Conservation (phyloP, 2,329 filamentous ascomycete genomes). For the Fusarium citri region DNA sequence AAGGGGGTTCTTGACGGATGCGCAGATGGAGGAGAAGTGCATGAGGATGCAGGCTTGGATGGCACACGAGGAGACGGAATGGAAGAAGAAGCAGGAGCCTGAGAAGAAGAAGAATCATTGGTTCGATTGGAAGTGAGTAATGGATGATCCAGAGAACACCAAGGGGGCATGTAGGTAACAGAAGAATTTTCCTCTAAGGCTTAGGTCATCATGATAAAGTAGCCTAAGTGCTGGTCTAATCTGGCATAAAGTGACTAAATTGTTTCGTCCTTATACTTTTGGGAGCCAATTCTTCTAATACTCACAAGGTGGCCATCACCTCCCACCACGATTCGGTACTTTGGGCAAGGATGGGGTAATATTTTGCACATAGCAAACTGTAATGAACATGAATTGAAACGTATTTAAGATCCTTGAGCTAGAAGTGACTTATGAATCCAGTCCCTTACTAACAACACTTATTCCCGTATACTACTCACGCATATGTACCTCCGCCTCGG, state of each 20-base stretch:
- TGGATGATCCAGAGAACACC: not conserved
- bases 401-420: not conserved
- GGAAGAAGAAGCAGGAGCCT: conserved; percentile 41
- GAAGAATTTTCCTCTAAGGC: no score
- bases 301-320: no score
- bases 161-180: no score
- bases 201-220: no score
- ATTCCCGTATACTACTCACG: not conserved
- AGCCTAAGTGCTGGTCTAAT: no score
- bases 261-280: no score
- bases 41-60: conserved; percentile 51
- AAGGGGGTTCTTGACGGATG: conserved; percentile 52
- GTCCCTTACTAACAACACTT: not conserved
- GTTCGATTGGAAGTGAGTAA: conserved; percentile 38
- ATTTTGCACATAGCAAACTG: not conserved
- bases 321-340: not conserved
- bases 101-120: conserved; percentile 41
- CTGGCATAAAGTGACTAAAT: no score
- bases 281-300: no score
- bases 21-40: conserved; percentile 52
- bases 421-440: not conserved
- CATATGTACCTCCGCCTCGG: conserved; percentile 17
- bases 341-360: no score
- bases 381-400: not conserved
- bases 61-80: conserved; percentile 45